Percentiles rank a stretch among this genome's conserved stretches.
These are phyloP conservation scores for Knufia petricola DNA, from an alignment of 2,329 filamentous ascomycete genomes.

Conservation along the genomic window DNA sequence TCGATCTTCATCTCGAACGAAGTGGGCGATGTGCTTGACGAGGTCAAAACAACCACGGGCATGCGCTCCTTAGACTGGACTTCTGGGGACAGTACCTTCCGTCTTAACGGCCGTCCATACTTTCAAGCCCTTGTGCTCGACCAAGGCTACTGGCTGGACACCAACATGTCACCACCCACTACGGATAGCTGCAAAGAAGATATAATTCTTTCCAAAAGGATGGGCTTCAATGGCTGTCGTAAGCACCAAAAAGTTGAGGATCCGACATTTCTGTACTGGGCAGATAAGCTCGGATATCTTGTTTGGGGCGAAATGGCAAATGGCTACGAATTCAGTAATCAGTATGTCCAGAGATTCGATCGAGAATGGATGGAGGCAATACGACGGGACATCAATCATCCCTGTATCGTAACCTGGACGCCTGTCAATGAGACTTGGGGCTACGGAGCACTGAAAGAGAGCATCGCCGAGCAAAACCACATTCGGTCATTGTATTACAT, in stretches of 20 bases:
- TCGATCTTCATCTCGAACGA: constrained; percentile 38
- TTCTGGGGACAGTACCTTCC: constrained; percentile 48
- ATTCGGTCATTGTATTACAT: constrained; percentile 54
- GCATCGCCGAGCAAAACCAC: constrained; percentile 52
- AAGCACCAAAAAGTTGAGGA: constrained; percentile 63
- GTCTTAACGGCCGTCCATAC: constrained; percentile 58
- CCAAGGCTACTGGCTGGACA: constrained; percentile 64
- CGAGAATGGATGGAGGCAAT: constrained; percentile 56
- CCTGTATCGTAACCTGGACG: constrained; percentile 57
- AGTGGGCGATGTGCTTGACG: constrained; percentile 39
- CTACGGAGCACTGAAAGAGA: constrained; percentile 49
- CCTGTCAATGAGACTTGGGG: constrained; percentile 58
- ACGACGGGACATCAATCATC: constrained; percentile 55
- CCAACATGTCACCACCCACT: constrained; percentile 55
- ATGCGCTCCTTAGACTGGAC: constrained; percentile 53
- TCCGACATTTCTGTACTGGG: constrained; percentile 58
- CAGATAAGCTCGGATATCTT: constrained; percentile 55
- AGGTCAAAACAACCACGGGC: constrained; percentile 50
- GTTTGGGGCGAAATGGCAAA: constrained; percentile 67
- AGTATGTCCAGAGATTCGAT: constrained; percentile 52
- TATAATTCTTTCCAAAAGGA: constrained; percentile 51
- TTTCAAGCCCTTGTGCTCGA: constrained; percentile 62
- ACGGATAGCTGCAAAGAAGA: constrained; percentile 60
- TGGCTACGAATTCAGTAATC: constrained; percentile 51
- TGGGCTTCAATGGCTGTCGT: constrained; percentile 61